Evolutionary conservation across 225 moss, liverwort and hornwort genomes (phyloP).

Genomic region (Pseudisothecium myosuroides): DNA sequence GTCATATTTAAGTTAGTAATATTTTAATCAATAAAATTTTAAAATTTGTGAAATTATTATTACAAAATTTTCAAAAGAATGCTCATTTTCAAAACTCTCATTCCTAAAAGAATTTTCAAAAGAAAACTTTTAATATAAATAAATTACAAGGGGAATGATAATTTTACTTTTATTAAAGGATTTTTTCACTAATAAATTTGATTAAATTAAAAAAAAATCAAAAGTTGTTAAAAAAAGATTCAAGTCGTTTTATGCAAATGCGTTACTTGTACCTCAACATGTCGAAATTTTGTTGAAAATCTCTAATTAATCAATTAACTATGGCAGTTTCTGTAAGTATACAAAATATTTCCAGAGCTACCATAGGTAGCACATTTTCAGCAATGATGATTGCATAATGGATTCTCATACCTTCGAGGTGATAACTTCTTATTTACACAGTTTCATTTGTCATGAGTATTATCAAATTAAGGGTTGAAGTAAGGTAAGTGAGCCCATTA

Average conservation of each 20-base stretch:
- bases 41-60: neutral
- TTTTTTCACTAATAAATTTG: neutral
- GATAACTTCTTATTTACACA: neutral
- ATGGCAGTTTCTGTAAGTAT: neutral
- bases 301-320: neutral
- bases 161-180: neutral
- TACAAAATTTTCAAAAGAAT: neutral
- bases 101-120: neutral
- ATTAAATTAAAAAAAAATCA: neutral
- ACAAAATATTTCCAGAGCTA: no score
- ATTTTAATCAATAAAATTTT: neutral
- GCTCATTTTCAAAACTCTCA: rapidly evolving
- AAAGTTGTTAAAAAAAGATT: no score
- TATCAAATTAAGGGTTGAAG: no score
- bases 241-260: neutral
- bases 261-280: neutral
- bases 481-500: no score
- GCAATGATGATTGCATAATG: rapidly evolving
- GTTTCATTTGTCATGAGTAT: neutral
- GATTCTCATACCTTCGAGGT: neutral
- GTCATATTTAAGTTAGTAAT: neutral
- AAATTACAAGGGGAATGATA: no score
- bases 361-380: neutral
- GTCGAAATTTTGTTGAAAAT: neutral
- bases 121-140: no score